These are phyloP conservation scores for Brasilioporus rufonigricans DNA, from an alignment of 768 basidiomycete species.

Conservation along the genomic window DNA sequence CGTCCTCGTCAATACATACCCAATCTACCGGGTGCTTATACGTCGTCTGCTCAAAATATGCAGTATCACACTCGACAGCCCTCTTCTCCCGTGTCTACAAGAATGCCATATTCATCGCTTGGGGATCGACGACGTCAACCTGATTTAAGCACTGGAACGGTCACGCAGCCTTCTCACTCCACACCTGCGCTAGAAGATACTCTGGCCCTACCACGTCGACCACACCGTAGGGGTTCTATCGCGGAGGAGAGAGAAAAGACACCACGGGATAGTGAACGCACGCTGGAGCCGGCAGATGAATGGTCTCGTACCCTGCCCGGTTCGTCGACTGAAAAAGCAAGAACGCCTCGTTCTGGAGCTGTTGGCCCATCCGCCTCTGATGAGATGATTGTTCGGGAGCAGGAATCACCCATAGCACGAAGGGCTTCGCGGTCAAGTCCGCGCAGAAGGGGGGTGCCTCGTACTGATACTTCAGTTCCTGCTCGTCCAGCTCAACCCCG, in stretches of 20 bases:
- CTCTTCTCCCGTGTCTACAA: constrained; percentile 33
- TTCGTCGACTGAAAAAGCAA: constrained; percentile 18
- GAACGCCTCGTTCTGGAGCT: constrained; percentile 13
- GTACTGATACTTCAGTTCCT: constrained; percentile 20
- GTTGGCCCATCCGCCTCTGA: constrained; percentile 21
- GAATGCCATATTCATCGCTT: constrained; percentile 22
- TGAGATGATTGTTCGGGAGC: constrained; percentile 19
- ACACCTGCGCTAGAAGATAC: constrained; percentile 33
- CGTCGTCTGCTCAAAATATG: constrained; percentile 38
- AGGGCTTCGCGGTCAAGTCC: constrained; percentile 19
- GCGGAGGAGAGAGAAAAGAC: constrained; percentile 25
- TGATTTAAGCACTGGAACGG: constrained; percentile 17
- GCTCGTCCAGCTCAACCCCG: constrained; percentile 18
- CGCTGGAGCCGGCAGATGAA: constrained; percentile 20
- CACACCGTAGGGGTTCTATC: constrained; percentile 26
- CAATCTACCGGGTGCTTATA: constrained; percentile 29
- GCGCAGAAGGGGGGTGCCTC: constrained; percentile 18
- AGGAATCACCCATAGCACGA: constrained; percentile 12
- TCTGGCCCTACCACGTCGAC: constrained; percentile 24
- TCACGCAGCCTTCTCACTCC: constrained; percentile 27
- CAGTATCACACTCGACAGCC: constrained; percentile 41
- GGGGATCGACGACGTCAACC: constrained; percentile 27
- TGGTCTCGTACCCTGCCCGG: constrained; percentile 14
- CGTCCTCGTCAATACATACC: constrained; percentile 38
- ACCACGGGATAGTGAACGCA: constrained; percentile 24